These are phyloP conservation scores for Hypoxylon intermedium DNA, from an alignment of 495 filamentous ascomycete species.

Conservation along the genomic window DNA sequence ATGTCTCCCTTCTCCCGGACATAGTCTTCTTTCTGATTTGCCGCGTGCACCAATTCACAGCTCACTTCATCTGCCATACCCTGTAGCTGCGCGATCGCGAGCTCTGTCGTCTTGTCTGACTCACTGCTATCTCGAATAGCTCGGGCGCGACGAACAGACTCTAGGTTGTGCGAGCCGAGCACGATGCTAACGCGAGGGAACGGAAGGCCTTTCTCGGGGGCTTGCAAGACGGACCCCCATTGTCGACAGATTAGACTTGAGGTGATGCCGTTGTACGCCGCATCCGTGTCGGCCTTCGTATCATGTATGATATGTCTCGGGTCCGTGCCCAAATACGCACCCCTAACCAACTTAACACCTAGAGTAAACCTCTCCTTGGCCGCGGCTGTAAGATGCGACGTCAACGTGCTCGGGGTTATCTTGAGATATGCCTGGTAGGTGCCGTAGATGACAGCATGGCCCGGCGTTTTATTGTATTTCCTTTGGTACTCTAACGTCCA, in stretches of 20 bases:
- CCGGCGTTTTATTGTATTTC: constrained; percentile 69
- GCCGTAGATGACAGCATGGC: constrained; percentile 66
- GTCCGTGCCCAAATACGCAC: constrained; percentile 86
- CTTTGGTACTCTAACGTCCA: constrained; percentile 84
- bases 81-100: constrained; percentile 89
- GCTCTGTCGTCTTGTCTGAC: constrained; percentile 60
- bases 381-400: constrained; percentile 70
- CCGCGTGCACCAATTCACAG: constrained; percentile 74
- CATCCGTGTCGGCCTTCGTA: constrained; percentile 78
- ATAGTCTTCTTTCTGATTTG: constrained; percentile 31
- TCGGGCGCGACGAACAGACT: constrained; percentile 75
- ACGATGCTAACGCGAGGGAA: constrained; percentile 75
- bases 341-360: constrained; percentile 90
- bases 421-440: constrained; percentile 84
- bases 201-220: constrained; percentile 37
- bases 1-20: constrained; percentile 45
- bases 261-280: constrained; percentile 49
- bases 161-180: constrained; percentile 91
- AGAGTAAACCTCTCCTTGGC: constrained; percentile 74
- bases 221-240: constrained; percentile 58
- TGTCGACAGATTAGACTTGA: constrained; percentile 48
- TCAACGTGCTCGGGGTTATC: constrained; percentile 68
- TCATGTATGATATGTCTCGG: constrained; percentile 79
- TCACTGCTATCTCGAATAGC: constrained; percentile 44
- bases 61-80: constrained; percentile 98